Percentiles rank a stretch among this genome's conserved stretches.
Evolutionary conservation across 805 yeast species (phyloP).

Genomic region (Kregervanrija delftensis): DNA sequence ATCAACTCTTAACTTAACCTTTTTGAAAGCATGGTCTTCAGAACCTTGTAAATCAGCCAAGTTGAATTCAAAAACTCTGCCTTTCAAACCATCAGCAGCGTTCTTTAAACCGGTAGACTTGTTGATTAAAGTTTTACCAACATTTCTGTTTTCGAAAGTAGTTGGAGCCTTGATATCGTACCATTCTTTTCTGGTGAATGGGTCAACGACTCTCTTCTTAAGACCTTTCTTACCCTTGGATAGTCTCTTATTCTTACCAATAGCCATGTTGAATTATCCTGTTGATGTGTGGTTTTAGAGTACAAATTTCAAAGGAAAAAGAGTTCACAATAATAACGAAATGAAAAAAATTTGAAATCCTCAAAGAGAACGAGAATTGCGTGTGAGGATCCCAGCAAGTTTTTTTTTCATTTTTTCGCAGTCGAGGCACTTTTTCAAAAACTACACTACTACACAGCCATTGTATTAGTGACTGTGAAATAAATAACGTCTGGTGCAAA

Average conservation of each 20-base stretch:
- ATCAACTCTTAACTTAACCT: constrained; percentile 95
- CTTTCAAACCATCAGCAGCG: constrained; percentile 97
- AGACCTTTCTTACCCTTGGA: constrained; percentile 91
- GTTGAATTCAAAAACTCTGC: constrained; percentile 93
- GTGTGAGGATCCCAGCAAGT: no score
- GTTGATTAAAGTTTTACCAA: constrained; percentile 98
- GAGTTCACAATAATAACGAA: no score
- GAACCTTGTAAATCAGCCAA: constrained; percentile 97
- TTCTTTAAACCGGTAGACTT: constrained; percentile 96
- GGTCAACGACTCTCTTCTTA: constrained; percentile 99
- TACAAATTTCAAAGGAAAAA: no score
- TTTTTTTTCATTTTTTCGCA: background rate
- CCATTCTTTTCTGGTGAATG: constrained; percentile 99
- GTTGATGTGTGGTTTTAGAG: background rate
- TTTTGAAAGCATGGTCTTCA: constrained; percentile 98
- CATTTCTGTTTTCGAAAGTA: constrained; percentile 96
- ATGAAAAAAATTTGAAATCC: no score
- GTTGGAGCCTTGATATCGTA: constrained; percentile 98
- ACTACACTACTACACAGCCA: background rate
- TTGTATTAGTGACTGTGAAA: constrained; percentile 1
- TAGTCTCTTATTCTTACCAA: constrained; percentile 69
- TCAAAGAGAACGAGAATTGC: no score
- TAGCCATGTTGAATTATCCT: constrained; percentile 42
- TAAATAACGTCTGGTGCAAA: background rate
- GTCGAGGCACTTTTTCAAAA: background rate